A percentile compares a stretch with the other conserved stretches of the same genome.
Conservation (phyloP, 805 yeast species). For the Hanseniaspora pseudoguilliermondii region DNA sequence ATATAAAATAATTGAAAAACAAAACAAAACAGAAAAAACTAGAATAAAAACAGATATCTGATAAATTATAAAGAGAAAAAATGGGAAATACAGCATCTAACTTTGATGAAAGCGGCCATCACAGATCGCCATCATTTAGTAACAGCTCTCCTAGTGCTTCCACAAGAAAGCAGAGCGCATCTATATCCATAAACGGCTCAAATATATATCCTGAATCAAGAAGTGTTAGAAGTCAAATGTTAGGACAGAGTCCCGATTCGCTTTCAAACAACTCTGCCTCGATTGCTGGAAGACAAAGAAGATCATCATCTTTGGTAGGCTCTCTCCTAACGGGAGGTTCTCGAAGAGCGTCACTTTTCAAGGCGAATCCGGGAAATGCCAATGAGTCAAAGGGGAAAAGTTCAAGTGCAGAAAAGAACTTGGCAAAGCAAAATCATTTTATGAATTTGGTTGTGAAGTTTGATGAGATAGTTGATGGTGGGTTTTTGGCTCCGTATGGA, state of each 20-base stretch:
- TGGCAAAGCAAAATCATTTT: conserved; percentile 41
- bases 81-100: conserved; percentile 9
- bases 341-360: conserved; percentile 18
- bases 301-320: conserved; percentile 23
- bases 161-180: neutral
- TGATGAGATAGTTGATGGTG: conserved; percentile 81
- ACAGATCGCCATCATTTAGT: neutral
- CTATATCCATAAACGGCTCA: neutral
- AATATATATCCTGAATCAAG: conserved; percentile 12
- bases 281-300: conserved; percentile 16
- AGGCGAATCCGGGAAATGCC: conserved; percentile 17
- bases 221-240: neutral
- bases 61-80: neutral
- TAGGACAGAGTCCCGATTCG: neutral
- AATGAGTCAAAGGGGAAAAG: conserved; percentile 24
- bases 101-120: conserved; percentile 5
- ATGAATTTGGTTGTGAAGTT: conserved; percentile 44
- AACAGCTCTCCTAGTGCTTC: neutral
- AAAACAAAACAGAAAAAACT: neutral
- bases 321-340: conserved; percentile 17
- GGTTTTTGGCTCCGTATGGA: conserved; percentile 83
- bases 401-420: conserved; percentile 43
- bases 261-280: neutral
- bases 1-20: conserved; percentile 19
- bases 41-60: too few relatives aligned